Conservation (phyloP, 352 stramenopile genomes). For the Phytophthora tentaculata region DNA sequence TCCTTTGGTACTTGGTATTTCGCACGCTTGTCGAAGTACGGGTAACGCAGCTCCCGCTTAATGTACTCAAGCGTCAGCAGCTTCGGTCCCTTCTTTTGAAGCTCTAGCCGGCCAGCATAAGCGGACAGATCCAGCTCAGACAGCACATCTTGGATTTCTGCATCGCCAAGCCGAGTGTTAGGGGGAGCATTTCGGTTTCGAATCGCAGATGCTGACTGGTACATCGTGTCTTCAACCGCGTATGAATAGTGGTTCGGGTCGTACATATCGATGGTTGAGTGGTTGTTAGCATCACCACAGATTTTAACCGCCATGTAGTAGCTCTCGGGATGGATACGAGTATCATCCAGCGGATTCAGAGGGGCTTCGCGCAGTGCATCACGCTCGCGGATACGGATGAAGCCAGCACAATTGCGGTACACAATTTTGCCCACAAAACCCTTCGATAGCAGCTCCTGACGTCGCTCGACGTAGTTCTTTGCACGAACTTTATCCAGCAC, state of each 20-base stretch:
- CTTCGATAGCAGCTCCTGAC: slow-evolving; percentile 88
- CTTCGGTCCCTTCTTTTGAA: slow-evolving; percentile 91
- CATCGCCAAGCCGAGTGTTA: slow-evolving; percentile 67
- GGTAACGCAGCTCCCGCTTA: slow-evolving; percentile 89
- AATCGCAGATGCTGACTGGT: slow-evolving; percentile 87
- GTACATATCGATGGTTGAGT: slow-evolving; percentile 92
- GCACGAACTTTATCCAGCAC: slow-evolving; percentile 86
- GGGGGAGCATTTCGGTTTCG: slow-evolving; percentile 62
- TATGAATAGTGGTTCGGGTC: slow-evolving; percentile 92
- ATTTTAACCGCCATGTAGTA: slow-evolving; percentile 94
- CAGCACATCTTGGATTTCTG: slow-evolving; percentile 87
- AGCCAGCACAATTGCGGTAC: slow-evolving; percentile 88
- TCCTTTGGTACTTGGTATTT: slow-evolving; percentile 87
- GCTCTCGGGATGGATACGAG: slow-evolving; percentile 88
- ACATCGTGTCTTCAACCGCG: slow-evolving; percentile 92
- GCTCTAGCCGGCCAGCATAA: slow-evolving; percentile 85
- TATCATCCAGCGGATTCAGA: slow-evolving; percentile 89
- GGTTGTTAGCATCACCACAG: slow-evolving; percentile 91
- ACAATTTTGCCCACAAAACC: slow-evolving; percentile 86
- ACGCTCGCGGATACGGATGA: slow-evolving; percentile 88
- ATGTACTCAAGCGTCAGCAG: slow-evolving; percentile 89
- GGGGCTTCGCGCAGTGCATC: slow-evolving; percentile 85
- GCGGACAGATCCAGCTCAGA: slow-evolving; percentile 88
- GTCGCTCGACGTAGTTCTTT: slow-evolving; percentile 87
- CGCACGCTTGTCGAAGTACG: slow-evolving; percentile 89